Evolutionary conservation across 2,329 filamentous ascomycete genomes (phyloP).

Genomic region (Fusarium pininemorale): DNA sequence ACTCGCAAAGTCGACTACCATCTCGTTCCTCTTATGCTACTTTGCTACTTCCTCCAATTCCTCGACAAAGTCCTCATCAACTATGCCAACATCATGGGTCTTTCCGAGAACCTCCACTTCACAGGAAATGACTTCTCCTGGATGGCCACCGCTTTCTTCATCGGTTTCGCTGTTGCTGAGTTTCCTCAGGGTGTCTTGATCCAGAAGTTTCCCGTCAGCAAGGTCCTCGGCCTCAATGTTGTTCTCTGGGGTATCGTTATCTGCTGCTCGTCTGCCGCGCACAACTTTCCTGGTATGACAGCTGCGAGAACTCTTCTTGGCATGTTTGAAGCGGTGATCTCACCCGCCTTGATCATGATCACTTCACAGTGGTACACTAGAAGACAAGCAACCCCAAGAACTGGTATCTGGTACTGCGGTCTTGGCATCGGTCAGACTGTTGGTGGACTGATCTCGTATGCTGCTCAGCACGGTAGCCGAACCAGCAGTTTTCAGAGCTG

Average conservation of each 20-base stretch:
- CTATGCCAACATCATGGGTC: constrained; percentile 15
- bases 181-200: constrained; percentile 5
- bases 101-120: not conserved
- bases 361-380: constrained; percentile 10
- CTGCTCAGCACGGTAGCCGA: not conserved
- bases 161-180: constrained; percentile 1
- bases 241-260: constrained; percentile 7
- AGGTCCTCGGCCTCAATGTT: constrained; percentile 1
- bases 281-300: constrained; percentile 1
- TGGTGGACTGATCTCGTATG: constrained; percentile 5
- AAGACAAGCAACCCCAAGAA: constrained; percentile 1
- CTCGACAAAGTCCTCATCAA: constrained; percentile 12
- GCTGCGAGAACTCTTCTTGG: constrained; percentile 11
- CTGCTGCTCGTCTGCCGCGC: not conserved
- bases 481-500: not conserved
- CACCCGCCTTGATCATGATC: not conserved
- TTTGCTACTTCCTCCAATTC: constrained; percentile 11
- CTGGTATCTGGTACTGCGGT: constrained; percentile 13
- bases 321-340: constrained; percentile 5
- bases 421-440: not conserved
- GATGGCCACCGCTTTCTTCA: constrained; percentile 13
- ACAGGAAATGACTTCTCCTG: constrained; percentile 6
- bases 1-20: constrained; percentile 15
- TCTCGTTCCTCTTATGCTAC: constrained; percentile 5
- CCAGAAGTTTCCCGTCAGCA: not conserved